Conservation (phyloP, 1,284 basidiomycete genomes). For the Phylloboletellus chloephorus region DNA sequence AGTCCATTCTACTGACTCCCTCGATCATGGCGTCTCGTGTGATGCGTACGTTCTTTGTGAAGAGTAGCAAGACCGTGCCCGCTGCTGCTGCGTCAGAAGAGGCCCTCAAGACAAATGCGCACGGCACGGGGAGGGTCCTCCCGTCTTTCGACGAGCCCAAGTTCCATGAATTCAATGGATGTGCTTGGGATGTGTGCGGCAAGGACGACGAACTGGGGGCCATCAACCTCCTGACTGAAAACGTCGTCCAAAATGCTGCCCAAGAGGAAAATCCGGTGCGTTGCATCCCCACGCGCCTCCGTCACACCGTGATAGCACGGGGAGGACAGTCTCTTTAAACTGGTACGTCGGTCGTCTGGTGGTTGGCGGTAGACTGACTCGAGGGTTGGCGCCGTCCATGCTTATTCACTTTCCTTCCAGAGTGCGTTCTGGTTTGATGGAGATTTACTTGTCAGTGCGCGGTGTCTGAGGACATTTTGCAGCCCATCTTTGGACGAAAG, state of each 20-base stretch:
- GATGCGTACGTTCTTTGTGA: conserved; percentile 18
- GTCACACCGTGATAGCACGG: conserved; percentile 28
- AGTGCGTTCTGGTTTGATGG: conserved; percentile 30
- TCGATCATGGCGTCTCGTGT: conserved; percentile 15
- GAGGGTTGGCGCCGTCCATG: conserved; percentile 33
- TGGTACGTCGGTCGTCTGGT: conserved; percentile 40
- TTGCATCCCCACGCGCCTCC: conserved; percentile 14
- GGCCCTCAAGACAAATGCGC: not conserved
- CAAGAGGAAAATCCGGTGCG: conserved; percentile 59
- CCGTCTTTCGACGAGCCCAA: conserved; percentile 59
- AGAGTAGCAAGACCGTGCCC: conserved; percentile 6
- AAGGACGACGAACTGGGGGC: conserved; percentile 66
- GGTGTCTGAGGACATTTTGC: conserved; percentile 1
- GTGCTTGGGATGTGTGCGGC: conserved; percentile 73
- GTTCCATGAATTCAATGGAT: conserved; percentile 54
- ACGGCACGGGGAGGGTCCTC: conserved; percentile 24
- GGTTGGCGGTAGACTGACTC: conserved; percentile 3
- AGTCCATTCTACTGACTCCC: not conserved
- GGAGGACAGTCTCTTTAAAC: conserved; percentile 55
- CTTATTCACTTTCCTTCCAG: conserved; percentile 64
- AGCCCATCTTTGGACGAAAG: conserved; percentile 57
- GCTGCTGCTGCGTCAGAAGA: not conserved
- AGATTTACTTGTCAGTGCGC: not conserved
- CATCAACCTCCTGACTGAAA: conserved; percentile 62
- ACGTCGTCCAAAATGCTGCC: conserved; percentile 56